Evolutionary conservation across 306 rosid species (phyloP).

Genomic region (Pterocarpus santalinus): DNA sequence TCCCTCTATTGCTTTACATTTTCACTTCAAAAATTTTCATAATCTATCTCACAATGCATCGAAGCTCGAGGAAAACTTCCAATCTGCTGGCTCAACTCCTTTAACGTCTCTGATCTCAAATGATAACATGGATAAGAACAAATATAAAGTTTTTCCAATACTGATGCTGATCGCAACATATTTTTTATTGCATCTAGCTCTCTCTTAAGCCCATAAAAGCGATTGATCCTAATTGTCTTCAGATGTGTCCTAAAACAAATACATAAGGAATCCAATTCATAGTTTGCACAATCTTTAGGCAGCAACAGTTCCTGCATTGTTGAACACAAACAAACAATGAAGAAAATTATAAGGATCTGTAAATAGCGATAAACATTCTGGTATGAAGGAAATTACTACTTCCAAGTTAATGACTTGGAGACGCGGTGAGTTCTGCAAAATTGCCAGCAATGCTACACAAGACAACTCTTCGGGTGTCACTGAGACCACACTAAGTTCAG

Average conservation of each 20-base stretch:
- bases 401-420: no score
- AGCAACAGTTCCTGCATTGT: not conserved
- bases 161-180: not conserved
- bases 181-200: not conserved
- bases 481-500: not conserved
- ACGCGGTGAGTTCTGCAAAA: no score
- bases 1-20: no score
- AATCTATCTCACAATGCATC: not conserved
- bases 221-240: not conserved
- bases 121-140: not conserved
- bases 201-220: not conserved
- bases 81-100: not conserved
- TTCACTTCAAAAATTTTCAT: not conserved
- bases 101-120: not conserved
- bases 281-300: not conserved
- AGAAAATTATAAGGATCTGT: not conserved
- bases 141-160: not conserved
- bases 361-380: not conserved
- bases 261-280: not conserved
- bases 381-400: no score
- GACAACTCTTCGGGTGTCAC: not conserved
- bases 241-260: not conserved
- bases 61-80: not conserved
- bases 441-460: not conserved
- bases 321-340: not conserved